Evolutionary conservation across 257 asterid species (phyloP).

Genomic region (Orobanche coerulescens): DNA sequence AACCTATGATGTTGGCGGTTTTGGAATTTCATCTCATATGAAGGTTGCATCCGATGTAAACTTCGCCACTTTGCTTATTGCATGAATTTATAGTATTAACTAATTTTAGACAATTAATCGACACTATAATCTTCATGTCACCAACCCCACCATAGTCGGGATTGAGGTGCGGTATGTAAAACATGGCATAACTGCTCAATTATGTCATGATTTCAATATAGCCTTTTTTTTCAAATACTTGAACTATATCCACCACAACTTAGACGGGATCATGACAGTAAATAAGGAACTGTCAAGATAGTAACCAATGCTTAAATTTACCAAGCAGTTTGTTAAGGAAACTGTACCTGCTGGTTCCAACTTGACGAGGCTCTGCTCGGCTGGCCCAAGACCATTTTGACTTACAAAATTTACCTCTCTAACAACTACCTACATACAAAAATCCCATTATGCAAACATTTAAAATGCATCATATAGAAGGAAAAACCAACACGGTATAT

Average conservation of each 20-base stretch:
- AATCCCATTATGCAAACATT: neutral
- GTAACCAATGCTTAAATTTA: neutral
- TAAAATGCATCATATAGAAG: neutral
- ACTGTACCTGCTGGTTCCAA: constrained; percentile 32
- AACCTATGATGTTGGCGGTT: too few relatives aligned
- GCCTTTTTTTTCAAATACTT: neutral
- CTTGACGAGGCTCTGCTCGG: constrained; percentile 24
- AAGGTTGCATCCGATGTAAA: too few relatives aligned
- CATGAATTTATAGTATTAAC: too few relatives aligned
- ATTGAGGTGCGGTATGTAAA: too few relatives aligned
- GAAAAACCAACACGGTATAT: neutral
- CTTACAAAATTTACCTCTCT: constrained; percentile 56
- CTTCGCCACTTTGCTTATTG: too few relatives aligned
- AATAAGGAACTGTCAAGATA: neutral
- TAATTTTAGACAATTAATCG: too few relatives aligned
- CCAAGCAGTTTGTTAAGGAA: constrained; percentile 5
- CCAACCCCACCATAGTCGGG: too few relatives aligned
- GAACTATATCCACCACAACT: neutral
- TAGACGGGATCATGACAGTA: neutral
- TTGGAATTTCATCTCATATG: too few relatives aligned
- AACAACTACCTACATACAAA: constrained; percentile 43
- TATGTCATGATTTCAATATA: neutral
- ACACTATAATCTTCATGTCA: too few relatives aligned
- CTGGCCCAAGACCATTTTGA: constrained; percentile 21
- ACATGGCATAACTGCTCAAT: too few relatives aligned